These are phyloP conservation scores for Penicillium sp. DNA, from an alignment of 2,329 filamentous ascomycete species.

Conservation along the genomic window DNA sequence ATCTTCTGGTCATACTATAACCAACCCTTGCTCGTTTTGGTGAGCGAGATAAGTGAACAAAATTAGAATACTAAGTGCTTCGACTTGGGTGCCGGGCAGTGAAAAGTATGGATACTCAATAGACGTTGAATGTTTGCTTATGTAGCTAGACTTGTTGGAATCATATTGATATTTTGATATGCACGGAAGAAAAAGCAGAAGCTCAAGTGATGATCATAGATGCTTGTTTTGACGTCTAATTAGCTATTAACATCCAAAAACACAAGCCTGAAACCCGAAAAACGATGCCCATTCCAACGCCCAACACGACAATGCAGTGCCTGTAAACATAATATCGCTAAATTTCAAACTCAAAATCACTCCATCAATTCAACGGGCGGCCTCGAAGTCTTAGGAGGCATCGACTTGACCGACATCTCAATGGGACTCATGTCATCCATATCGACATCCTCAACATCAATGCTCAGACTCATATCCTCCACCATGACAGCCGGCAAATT, in stretches of 20 bases:
- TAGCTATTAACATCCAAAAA: neutral
- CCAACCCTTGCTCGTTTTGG: neutral
- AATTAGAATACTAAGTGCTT: neutral
- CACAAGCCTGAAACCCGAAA: neutral
- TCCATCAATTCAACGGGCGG: constrained; percentile 61
- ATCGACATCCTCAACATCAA: constrained; percentile 46
- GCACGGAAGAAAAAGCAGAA: neutral
- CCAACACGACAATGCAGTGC: constrained; percentile 15
- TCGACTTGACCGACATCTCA: constrained; percentile 46
- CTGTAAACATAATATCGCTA: constrained; percentile 22
- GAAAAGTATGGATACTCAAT: neutral
- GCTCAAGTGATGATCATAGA: neutral
- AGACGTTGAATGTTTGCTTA: too few species aligned
- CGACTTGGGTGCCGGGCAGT: neutral
- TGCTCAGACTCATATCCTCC: constrained; percentile 57
- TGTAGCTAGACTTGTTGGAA: too few species aligned
- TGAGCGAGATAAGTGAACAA: neutral
- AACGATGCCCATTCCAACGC: constrained; percentile 19
- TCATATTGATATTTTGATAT: neutral
- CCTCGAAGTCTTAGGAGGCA: constrained; percentile 54
- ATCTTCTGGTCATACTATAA: neutral
- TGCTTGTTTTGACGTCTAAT: neutral
- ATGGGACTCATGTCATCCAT: constrained; percentile 49
- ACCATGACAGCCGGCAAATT: constrained; percentile 65
- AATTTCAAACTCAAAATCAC: constrained; percentile 20